A percentile compares a stretch with the other conserved stretches of the same genome.
Conservation (phyloP, 1,284 basidiomycete species). For the Ceratobasidium papillatum region DNA sequence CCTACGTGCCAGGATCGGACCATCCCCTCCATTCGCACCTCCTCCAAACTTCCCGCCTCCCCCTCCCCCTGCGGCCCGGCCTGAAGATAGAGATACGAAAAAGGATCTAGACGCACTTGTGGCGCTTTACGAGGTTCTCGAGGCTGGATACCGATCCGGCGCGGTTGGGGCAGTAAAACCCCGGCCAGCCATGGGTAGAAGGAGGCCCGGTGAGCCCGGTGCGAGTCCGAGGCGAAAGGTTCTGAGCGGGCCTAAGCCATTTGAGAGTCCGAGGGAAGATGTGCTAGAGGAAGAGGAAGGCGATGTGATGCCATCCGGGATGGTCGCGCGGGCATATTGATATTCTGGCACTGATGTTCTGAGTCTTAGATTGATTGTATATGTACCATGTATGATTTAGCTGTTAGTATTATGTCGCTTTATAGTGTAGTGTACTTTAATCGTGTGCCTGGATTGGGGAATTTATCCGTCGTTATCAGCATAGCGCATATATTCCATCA, state of each 20-base stretch:
- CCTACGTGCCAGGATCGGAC: slow-evolving; percentile 18
- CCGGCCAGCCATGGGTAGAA: slow-evolving; percentile 9
- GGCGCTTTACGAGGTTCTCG: slow-evolving; percentile 22
- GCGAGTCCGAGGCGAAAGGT: background rate
- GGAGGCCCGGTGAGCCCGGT: slow-evolving; percentile 16
- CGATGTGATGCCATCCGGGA: slow-evolving; percentile 52
- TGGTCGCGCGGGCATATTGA: slow-evolving; percentile 10
- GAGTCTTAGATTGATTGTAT: background rate
- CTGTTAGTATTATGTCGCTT: background rate
- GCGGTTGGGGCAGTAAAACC: background rate
- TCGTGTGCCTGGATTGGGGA: background rate
- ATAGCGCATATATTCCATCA: background rate
- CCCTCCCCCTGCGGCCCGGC: background rate
- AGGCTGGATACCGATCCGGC: background rate
- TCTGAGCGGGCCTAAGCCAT: background rate
- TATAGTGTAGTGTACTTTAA: slow-evolving; percentile 12
- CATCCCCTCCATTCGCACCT: slow-evolving; percentile 22
- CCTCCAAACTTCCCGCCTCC: slow-evolving; percentile 32
- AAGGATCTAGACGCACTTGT: slow-evolving; percentile 25
- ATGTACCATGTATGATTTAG: slow-evolving; percentile 24
- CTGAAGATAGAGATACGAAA: background rate
- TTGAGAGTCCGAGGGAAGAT: slow-evolving; percentile 56
- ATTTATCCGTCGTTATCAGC: slow-evolving; percentile 4
- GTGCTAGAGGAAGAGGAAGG: slow-evolving; percentile 70
- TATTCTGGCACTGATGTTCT: background rate